Evolutionary conservation across 2,329 filamentous ascomycete species (phyloP).

Genomic region (Phoma herbarum): DNA sequence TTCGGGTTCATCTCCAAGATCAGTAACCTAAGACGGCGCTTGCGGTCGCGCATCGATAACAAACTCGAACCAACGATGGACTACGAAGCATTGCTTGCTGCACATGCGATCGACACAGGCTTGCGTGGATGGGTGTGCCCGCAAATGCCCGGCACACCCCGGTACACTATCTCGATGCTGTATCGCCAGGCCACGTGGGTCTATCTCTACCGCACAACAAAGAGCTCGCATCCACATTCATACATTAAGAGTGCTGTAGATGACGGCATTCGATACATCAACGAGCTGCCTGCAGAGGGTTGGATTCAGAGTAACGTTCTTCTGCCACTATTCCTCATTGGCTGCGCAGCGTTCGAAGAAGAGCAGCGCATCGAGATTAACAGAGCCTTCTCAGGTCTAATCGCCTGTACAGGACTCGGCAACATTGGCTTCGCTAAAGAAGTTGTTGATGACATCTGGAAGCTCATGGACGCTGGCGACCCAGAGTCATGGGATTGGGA

Average conservation of each 20-base stretch:
- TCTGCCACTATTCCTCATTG: slow-evolving; percentile 69
- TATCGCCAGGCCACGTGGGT: slow-evolving; percentile 71
- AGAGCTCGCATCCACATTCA: slow-evolving; percentile 62
- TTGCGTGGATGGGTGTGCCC: slow-evolving; percentile 78
- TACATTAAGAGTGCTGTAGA: slow-evolving; percentile 67
- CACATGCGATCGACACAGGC: slow-evolving; percentile 76
- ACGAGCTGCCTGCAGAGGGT: slow-evolving; percentile 62
- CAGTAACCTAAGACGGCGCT: slow-evolving; percentile 76
- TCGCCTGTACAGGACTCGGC: slow-evolving; percentile 64
- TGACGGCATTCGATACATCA: slow-evolving; percentile 65
- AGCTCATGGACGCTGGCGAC: slow-evolving; percentile 65
- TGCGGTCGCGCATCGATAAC: slow-evolving; percentile 71
- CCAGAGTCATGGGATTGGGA: slow-evolving; percentile 71
- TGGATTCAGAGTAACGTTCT: slow-evolving; percentile 67
- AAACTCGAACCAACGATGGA: slow-evolving; percentile 74
- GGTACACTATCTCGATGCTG: slow-evolving; percentile 65
- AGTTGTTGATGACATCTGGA: slow-evolving; percentile 66
- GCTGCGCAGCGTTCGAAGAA: slow-evolving; percentile 66
- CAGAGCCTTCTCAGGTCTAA: slow-evolving; percentile 62
- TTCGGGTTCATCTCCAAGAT: slow-evolving; percentile 82
- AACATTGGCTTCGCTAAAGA: slow-evolving; percentile 66
- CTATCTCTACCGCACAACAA: slow-evolving; percentile 69
- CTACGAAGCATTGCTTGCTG: slow-evolving; percentile 75
- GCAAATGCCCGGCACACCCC: slow-evolving; percentile 60
- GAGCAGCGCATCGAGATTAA: slow-evolving; percentile 65